A percentile compares a stretch with the other conserved stretches of the same genome.
These are phyloP conservation scores for Crithidia mellificae DNA, from an alignment of 208 protist genomes.

Conservation along the genomic window DNA sequence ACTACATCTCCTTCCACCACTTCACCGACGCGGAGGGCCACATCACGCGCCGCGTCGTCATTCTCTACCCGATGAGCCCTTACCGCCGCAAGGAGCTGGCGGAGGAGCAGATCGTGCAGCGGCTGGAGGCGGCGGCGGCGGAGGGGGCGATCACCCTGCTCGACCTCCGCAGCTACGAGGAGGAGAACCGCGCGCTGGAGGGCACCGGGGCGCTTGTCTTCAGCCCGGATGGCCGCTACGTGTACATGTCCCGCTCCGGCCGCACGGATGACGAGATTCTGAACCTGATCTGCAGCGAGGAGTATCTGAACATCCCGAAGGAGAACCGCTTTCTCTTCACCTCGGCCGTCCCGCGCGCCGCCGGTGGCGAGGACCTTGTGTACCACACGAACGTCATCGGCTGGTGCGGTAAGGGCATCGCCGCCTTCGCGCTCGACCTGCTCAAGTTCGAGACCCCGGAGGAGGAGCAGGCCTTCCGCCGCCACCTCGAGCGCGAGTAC, in stretches of 20 bases:
- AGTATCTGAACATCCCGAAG: conserved; percentile 80
- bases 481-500: conserved; percentile 63
- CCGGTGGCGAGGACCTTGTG: conserved; percentile 39
- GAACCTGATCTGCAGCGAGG: conserved; percentile 55
- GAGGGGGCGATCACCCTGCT: conserved; percentile 55
- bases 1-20: conserved; percentile 81
- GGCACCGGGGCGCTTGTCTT: conserved; percentile 73
- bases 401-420: conserved; percentile 82
- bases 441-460: conserved; percentile 56
- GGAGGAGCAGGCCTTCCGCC: conserved; percentile 56
- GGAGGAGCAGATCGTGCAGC: conserved; percentile 50
- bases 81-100: conserved; percentile 67
- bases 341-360: conserved; percentile 38
- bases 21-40: conserved; percentile 63
- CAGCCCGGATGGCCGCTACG: conserved; percentile 64
- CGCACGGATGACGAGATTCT: conserved; percentile 72
- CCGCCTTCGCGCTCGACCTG: conserved; percentile 68
- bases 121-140: conserved; percentile 41
- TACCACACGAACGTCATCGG: conserved; percentile 84
- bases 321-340: conserved; percentile 75
- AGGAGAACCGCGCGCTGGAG: conserved; percentile 52
- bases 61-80: conserved; percentile 84
- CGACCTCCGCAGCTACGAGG: conserved; percentile 72
- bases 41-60: conserved; percentile 63
- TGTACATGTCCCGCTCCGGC: conserved; percentile 80